Evolutionary conservation across 1,139 yeast species (phyloP), one percentile per base, ranked within the genome.

Genomic region (Candida sp.): DNA sequence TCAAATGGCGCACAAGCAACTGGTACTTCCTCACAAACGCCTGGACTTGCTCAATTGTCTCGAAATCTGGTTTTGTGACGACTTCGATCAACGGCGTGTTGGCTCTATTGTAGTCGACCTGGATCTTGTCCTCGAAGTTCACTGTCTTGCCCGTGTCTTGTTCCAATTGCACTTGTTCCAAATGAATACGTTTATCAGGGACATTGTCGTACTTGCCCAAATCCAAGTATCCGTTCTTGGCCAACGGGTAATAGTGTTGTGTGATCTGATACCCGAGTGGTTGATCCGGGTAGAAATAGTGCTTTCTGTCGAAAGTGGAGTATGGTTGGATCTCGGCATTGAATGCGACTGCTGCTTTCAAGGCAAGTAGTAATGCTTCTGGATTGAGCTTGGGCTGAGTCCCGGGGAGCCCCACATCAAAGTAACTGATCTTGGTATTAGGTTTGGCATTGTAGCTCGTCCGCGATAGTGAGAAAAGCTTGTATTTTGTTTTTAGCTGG

Each of bases 191-290:
- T 40, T 73, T 72, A 3, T 62, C 62, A 6, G 68, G 66, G 1
- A 84, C 74, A 7, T 82, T 86, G 63, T 91, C 97, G 49, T 78
- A 69, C 39, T 80, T 69, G 9, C 60, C 67, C 44, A 94, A 66
- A 32, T 65, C 66, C 42, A 94, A 48, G 23, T 54, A 57, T 0
- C 99, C 99, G 46, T 81, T 75, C 37, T 67, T 75, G 1, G 98
- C 96, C 46, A 90, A 75, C 1, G 99, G 98, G 44, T 80, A 78
- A 64, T 82, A 91, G 62, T 85, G 90, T 69, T 94, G 99, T 0
- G 99, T 94, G 50, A 94, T 87, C 65, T 94, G 99, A 67, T 92
- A 94, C 0, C 99, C 99, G 49, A 90, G 72, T 0, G 99, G 99
- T 67, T 94, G 98, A 67, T 94, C 99, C 0, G 96, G 96, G 65